Evolutionary conservation across 139 green algal genomes (phyloP).

Genomic region (Tetraselmis striata): DNA sequence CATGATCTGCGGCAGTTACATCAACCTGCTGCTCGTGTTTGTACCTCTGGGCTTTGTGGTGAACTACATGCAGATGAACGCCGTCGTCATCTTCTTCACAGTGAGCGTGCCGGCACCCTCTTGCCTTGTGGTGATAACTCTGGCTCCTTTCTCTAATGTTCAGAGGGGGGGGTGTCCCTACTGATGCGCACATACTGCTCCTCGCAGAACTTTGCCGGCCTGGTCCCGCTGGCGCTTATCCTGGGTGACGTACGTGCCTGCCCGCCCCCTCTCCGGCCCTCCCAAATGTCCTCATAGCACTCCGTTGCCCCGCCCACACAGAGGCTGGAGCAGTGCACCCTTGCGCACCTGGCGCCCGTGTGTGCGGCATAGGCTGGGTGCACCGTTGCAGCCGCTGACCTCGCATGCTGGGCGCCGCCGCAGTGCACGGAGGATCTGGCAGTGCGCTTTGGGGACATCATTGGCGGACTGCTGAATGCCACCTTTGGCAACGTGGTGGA

Average conservation of each 20-base stretch:
- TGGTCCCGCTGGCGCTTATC: conserved; percentile 78
- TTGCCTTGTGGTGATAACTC: neutral
- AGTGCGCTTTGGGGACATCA: conserved; percentile 59
- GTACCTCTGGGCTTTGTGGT: conserved; percentile 54
- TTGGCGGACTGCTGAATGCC: conserved; percentile 75
- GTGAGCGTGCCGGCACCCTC: neutral
- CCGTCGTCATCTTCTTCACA: conserved; percentile 28
- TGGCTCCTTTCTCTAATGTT: no score
- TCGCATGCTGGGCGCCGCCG: no score
- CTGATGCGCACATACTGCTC: neutral
- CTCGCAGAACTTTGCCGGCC: conserved; percentile 66
- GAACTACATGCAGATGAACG: conserved; percentile 24
- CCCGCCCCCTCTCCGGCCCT: no score
- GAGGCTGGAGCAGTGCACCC: no score
- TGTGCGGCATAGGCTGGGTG: no score
- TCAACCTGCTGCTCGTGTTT: conserved; percentile 69
- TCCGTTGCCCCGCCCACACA: no score
- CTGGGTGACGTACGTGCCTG: conserved; percentile 66
- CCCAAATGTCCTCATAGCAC: no score
- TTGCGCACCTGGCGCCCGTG: no score
- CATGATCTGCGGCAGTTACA: conserved; percentile 42
- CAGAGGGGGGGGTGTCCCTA: neutral
- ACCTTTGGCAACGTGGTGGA: conserved; percentile 94
- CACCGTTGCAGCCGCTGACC: no score
- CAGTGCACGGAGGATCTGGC: conserved; percentile 74